Base-by-base conservation (phyloP, 169 alveolate genomes). In the Plasmodium gallinaceum region DNA sequence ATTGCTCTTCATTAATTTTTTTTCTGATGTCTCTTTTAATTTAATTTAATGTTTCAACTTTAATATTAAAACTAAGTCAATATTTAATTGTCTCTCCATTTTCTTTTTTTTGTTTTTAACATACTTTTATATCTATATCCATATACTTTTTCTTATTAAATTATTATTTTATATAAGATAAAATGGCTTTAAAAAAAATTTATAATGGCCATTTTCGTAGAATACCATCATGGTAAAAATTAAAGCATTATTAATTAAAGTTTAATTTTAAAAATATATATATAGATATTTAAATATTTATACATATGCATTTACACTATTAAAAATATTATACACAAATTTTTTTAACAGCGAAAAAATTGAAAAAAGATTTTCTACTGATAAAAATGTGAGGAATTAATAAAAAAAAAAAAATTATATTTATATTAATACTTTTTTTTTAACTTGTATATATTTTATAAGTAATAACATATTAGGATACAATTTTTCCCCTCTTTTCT, bases 191-290 rank as follows among this genome's bases (percentile, higher is more conserved):
- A 66, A 78, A 78, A 68, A 78, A 78, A 78, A 65, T 78, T 10
- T 78, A 78, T 60, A 78, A 78, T 46, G 90, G 90, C 4, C 90
- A 78, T 45, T 78, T 78, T 69, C 90, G 90, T 16, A 78, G 90
- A 69, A 22, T 78, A 68, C 78, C 90, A 43, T 37, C 70, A 52
- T 58, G 90, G 90, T 78, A 78, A 32, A 57, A 22, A 46, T 65
- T 57, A 32, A 37, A 22, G 20, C 48, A 52, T 48, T 26, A 61
- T 65, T 18, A 14, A 24, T 24, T 45, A 22, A 78, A 46, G 14
- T 4, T 20, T 57, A 45, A 54, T 20, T 73, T 14, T 39, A 37
- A 32, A 66, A 32, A 39, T 66, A 66, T 66, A 66, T 66, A 66
- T 66, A 16, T 10, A 20, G 5, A 62, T 62, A 10, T 62, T 9